Percentiles rank a stretch among this genome's conserved stretches.
Evolutionary conservation across 441 rosid genomes (phyloP).

Genomic region (Brassica balearica): DNA sequence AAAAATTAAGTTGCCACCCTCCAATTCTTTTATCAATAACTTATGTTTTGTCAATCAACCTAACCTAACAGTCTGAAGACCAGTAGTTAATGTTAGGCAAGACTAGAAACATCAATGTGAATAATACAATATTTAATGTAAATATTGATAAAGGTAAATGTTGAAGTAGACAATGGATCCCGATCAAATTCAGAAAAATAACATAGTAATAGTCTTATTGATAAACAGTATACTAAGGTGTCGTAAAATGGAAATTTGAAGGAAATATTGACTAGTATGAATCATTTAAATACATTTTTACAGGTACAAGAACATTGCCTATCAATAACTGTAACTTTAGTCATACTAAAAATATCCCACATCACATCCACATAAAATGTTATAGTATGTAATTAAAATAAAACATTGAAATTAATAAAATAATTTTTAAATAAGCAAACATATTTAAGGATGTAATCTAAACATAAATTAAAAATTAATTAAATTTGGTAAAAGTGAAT

Average conservation of each 20-base stretch:
- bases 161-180: not conserved
- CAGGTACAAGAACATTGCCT: not conserved
- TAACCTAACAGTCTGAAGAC: conserved; percentile 3
- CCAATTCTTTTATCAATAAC: not conserved
- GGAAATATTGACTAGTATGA: not conserved
- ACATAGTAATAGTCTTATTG: not conserved
- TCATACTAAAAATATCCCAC: conserved; percentile 2
- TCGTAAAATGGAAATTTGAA: not conserved
- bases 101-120: conserved; percentile 8
- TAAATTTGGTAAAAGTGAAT: not conserved
- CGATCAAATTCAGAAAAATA: not conserved
- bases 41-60: not conserved
- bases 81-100: not conserved
- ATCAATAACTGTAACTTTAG: not conserved
- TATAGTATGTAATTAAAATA: not conserved
- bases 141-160: not conserved
- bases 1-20: not conserved
- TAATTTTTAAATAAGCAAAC: not conserved
- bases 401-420: not conserved
- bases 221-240: not conserved
- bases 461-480: not conserved
- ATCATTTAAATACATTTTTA: not conserved
- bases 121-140: not conserved
- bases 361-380: not conserved
- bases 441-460: not conserved